Evolutionary conservation across 192 early-diverging fungal genomes (phyloP).

Genomic region (Coemansia sp.): DNA sequence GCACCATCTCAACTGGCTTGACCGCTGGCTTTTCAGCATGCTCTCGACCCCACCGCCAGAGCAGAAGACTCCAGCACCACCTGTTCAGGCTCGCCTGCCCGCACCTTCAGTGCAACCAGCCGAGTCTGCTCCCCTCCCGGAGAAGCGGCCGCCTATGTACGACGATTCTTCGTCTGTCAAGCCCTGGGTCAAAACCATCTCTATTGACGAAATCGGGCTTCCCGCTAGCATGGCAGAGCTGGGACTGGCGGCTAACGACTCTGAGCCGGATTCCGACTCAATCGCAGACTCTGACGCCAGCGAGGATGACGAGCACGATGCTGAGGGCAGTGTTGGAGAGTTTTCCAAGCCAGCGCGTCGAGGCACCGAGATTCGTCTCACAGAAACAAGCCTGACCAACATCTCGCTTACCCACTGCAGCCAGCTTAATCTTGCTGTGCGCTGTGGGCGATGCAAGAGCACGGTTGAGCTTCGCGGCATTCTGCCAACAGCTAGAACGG

Average conservation of each 20-base stretch:
- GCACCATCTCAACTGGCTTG: conserved; percentile 57
- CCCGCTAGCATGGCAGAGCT: conserved; percentile 4
- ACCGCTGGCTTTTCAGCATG: conserved; percentile 44
- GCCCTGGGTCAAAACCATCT: conserved; percentile 40
- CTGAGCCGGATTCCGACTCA: neutral
- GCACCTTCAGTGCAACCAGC: neutral
- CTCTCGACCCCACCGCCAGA: conserved; percentile 11
- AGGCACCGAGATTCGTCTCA: conserved; percentile 76
- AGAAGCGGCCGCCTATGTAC: neutral
- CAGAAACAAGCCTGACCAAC: conserved; percentile 58
- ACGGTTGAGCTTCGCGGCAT: conserved; percentile 63
- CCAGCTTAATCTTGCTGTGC: conserved; percentile 62
- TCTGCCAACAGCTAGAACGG: conserved; percentile 15
- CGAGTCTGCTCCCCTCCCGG: neutral
- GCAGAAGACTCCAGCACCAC: neutral
- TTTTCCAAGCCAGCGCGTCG: conserved; percentile 54
- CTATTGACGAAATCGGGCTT: conserved; percentile 26
- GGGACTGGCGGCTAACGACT: neutral
- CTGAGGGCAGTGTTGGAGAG: neutral
- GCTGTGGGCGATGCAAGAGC: conserved; percentile 76
- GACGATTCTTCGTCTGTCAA: conserved; percentile 5
- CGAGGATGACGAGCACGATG: conserved; percentile 16
- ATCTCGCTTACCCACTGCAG: conserved; percentile 68
- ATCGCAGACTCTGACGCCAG: neutral
- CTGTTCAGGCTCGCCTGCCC: neutral